phyloP scores from a whole-genome alignment of 176 grass and related monocot species.

The Rhipidocladum racemiflorum region DNA sequence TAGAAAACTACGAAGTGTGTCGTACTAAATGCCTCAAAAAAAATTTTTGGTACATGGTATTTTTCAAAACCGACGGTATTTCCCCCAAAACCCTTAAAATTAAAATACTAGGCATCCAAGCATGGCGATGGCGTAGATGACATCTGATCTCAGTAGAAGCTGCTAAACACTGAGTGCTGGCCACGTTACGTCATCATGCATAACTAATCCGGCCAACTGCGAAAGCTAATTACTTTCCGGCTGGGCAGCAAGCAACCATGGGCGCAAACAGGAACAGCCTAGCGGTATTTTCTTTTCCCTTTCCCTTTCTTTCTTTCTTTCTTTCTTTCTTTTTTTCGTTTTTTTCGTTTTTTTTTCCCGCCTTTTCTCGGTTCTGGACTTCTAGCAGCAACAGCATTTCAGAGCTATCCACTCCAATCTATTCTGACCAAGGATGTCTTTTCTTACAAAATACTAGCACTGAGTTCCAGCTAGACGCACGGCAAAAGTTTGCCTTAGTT shows the following conservation, averaged over 20 bases:
- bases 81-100: no score
- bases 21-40: no score
- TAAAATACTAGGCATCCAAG: no score
- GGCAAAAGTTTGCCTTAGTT: no score
- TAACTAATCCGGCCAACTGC: constrained; percentile 2
- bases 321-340: no score
- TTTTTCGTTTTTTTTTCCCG: neutral
- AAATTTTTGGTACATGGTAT: no score
- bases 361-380: neutral
- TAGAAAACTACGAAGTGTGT: no score
- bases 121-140: no score
- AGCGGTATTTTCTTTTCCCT: neutral
- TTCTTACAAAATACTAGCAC: neutral
- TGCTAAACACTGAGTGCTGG: neutral
- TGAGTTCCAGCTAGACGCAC: neutral
- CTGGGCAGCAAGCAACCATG: constrained; percentile 1
- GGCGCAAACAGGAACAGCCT: neutral
- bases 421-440: neutral
- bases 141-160: neutral
- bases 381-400: neutral
- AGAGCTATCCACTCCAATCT: neutral
- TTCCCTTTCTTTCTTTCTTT: no score
- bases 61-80: no score
- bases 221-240: neutral
- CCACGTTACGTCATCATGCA: neutral